Percentiles rank a stretch among this genome's conserved stretches.
Evolutionary conservation across 805 yeast genomes (phyloP).

Genomic region (Danielozyma ontarioensis): DNA sequence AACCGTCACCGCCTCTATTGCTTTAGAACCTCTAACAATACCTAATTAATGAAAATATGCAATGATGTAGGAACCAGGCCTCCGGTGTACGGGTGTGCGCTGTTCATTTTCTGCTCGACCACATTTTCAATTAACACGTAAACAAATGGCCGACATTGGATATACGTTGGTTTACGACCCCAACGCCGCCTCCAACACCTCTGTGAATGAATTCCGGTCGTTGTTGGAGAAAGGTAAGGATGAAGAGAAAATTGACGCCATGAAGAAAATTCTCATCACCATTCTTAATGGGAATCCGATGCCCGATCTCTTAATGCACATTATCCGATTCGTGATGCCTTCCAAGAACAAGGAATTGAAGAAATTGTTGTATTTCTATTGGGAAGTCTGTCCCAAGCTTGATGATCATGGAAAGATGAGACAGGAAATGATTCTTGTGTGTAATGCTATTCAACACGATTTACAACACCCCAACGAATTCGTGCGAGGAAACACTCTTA

Average conservation of each 20-base stretch:
- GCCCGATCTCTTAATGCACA: constrained; percentile 93
- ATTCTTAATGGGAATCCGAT: constrained; percentile 91
- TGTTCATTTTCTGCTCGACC: background rate
- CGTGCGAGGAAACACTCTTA: constrained; percentile 89
- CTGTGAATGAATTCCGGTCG: constrained; percentile 68
- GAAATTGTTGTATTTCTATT: constrained; percentile 87
- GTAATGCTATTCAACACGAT: constrained; percentile 96
- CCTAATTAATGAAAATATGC: background rate
- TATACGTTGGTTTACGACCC: constrained; percentile 83
- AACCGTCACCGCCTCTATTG: too few relatives aligned
- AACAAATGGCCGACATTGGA: constrained; percentile 37
- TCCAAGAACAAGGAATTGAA: constrained; percentile 85
- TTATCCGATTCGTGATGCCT: constrained; percentile 96
- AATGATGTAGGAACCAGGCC: too few relatives aligned
- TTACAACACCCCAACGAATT: constrained; percentile 97
- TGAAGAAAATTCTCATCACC: constrained; percentile 79
- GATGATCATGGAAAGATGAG: constrained; percentile 86
- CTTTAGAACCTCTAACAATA: background rate
- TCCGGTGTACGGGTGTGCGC: too few relatives aligned
- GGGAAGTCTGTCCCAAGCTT: constrained; percentile 96
- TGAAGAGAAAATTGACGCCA: constrained; percentile 79
- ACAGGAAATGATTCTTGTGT: constrained; percentile 97
- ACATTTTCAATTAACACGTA: background rate
- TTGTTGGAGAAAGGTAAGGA: constrained; percentile 86
- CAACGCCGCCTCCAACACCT: constrained; percentile 53